Percentiles rank a stretch among this genome's conserved stretches.
Conservation (phyloP, 1,284 basidiomycete species). For the Cutaneotrichosporon sp. region DNA sequence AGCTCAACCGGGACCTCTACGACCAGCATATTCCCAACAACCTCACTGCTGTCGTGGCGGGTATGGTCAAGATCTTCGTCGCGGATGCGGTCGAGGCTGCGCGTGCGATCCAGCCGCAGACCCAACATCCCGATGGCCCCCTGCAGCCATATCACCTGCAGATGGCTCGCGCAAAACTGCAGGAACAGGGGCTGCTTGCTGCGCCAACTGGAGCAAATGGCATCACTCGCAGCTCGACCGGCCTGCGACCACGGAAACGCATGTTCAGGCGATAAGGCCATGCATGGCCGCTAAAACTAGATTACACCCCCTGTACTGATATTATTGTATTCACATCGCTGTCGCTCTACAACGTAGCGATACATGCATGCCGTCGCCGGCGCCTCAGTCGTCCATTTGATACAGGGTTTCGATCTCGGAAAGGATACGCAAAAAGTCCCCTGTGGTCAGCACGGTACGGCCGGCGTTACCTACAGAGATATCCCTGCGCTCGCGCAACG, state of each 20-base stretch:
- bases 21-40: slow-evolving; percentile 35
- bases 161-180: slow-evolving; percentile 31
- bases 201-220: slow-evolving; percentile 3
- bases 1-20: slow-evolving; percentile 40
- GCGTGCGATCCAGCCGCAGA: slow-evolving; percentile 31
- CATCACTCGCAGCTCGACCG: slow-evolving; percentile 8
- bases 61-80: slow-evolving; percentile 44
- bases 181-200: slow-evolving; percentile 28
- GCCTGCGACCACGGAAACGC: slow-evolving; percentile 24
- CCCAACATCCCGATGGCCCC: slow-evolving; percentile 31
- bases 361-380: no score
- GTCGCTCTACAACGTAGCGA: no score
- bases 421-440: slow-evolving; percentile 82
- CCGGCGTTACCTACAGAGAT: slow-evolving; percentile 52
- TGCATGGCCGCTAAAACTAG: no score
- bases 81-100: slow-evolving; percentile 42
- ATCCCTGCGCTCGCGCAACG: slow-evolving; percentile 64
- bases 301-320: neutral
- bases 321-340: no score
- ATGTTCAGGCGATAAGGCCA: slow-evolving; percentile 22
- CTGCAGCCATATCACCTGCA: slow-evolving; percentile 41
- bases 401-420: slow-evolving; percentile 66
- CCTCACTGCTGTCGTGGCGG: slow-evolving; percentile 30
- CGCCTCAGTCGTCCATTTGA: slow-evolving; percentile 24
- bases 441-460: slow-evolving; percentile 45